These are phyloP conservation scores for Amorphotheca resinae DNA, from an alignment of 495 filamentous ascomycete genomes.

Conservation along the genomic window DNA sequence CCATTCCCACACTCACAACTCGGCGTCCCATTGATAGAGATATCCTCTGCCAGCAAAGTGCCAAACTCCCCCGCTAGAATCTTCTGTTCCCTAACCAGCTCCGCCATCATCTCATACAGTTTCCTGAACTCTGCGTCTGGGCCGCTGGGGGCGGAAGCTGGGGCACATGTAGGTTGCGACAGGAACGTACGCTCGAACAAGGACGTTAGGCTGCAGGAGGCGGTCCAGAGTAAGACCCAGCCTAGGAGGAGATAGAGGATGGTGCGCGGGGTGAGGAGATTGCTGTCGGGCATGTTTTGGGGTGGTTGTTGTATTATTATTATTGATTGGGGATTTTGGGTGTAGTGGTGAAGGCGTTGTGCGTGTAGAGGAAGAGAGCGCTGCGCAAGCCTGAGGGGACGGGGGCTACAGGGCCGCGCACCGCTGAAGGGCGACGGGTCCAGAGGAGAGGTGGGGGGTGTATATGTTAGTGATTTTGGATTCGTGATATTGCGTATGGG, in stretches of 20 bases:
- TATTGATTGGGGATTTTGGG: too few relatives aligned
- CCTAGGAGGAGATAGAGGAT: not conserved
- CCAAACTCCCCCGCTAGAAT: not conserved
- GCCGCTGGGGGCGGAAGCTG: not conserved
- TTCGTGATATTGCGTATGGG: too few relatives aligned
- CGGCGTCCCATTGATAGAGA: not conserved
- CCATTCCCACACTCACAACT: not conserved
- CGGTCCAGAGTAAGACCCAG: not conserved
- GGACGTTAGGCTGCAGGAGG: not conserved
- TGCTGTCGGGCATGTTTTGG: too few relatives aligned
- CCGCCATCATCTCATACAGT: not conserved
- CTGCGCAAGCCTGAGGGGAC: too few relatives aligned
- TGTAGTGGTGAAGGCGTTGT: too few relatives aligned
- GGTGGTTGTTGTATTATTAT: too few relatives aligned
- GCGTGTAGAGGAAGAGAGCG: too few relatives aligned
- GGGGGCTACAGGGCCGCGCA: too few relatives aligned
- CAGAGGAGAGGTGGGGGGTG: too few relatives aligned
- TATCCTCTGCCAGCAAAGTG: not conserved
- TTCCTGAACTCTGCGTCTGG: not conserved
- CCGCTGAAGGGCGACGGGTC: too few relatives aligned
- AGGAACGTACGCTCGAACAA: not conserved
- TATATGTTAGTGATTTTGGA: too few relatives aligned
- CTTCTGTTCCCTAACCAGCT: not conserved
- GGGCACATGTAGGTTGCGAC: not conserved
- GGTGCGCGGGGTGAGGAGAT: too few relatives aligned